Evolutionary conservation across 129 eudicot genomes (phyloP).

Genomic region (Artemisia annua): DNA sequence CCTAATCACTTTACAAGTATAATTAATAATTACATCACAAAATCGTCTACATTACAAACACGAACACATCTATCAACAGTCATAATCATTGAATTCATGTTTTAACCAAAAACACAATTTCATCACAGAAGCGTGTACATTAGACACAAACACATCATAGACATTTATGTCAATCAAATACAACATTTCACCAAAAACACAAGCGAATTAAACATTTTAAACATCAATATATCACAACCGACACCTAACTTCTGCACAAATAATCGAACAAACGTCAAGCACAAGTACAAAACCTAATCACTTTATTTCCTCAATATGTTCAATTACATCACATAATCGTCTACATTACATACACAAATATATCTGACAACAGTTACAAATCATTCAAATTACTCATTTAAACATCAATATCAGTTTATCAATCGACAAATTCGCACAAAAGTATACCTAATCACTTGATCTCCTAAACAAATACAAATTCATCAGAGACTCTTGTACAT

Average conservation of each 20-base stretch:
- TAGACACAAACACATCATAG: no score
- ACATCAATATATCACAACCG: constrained; percentile 9
- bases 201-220: background rate
- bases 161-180: no score
- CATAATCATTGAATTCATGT: no score
- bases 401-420: constrained; percentile 11
- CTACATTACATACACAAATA: background rate
- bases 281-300: background rate
- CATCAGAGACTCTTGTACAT: constrained; percentile 1
- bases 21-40: no score
- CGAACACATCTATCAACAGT: no score
- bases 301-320: background rate
- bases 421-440: background rate
- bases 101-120: no score
- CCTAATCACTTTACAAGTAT: no score
- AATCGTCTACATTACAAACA: no score
- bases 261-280: no score
- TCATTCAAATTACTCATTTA: background rate
- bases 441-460: constrained; percentile 4
- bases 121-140: no score
- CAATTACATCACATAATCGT: background rate
- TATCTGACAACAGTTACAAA: constrained; percentile 15
- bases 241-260: background rate
- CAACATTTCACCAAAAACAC: no score
- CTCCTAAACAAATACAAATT: constrained; percentile 14